These are phyloP conservation scores for Chlorella variabilis DNA, from an alignment of 163 green algal species.

Conservation along the genomic window DNA sequence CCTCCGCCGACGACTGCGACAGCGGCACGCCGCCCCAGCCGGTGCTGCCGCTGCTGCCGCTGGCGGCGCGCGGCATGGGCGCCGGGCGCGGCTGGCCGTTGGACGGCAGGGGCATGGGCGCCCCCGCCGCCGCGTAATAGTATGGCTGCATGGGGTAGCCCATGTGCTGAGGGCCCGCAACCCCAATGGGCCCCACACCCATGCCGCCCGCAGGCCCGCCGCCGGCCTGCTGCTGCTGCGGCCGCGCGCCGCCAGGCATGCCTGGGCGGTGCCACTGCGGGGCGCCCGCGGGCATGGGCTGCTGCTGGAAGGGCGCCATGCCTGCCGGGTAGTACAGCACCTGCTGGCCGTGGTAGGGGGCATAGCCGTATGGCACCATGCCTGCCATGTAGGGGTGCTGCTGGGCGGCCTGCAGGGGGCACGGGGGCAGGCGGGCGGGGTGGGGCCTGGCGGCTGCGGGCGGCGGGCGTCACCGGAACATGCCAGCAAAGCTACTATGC, in stretches of 20 bases:
- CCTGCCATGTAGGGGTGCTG: conserved; percentile 13
- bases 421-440: background rate
- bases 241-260: background rate
- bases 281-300: background rate
- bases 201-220: background rate
- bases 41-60: conserved; percentile 18
- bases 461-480: too few relatives aligned
- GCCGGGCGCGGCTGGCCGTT: background rate
- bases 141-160: conserved; percentile 31
- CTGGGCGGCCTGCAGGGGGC: background rate
- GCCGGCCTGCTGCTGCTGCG: background rate
- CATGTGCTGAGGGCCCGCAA: background rate
- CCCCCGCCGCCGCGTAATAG: background rate
- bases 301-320: conserved; percentile 14
- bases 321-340: conserved; percentile 7
- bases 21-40: conserved; percentile 41
- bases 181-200: background rate
- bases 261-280: background rate
- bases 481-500: too few relatives aligned
- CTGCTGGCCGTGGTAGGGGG: background rate
- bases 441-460: background rate
- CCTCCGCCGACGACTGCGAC: conserved; percentile 10
- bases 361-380: conserved; percentile 5
- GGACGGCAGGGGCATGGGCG: background rate
- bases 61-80: background rate